Evolutionary conservation across 176 grass and related monocot species (phyloP), one percentile per base, ranked within the genome.

Genomic region (Aechmea fasciata): DNA sequence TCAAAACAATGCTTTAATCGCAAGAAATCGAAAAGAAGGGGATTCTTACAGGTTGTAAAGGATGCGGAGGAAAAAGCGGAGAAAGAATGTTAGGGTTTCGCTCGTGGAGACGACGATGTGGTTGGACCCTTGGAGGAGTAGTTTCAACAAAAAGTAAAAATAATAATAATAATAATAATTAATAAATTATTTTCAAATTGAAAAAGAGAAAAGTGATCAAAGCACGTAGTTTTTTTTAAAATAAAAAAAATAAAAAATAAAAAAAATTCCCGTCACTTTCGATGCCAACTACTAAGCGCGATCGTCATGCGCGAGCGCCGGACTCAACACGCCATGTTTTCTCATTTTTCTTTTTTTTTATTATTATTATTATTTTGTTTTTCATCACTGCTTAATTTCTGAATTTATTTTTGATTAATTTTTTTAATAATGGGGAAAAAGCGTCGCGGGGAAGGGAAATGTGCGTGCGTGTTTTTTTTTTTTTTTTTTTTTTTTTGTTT

Each of bases 271-370:
- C 57, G 48, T 76, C 63, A 12, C 13, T 26, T 33, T 50, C 52
- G 51, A 52, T 63, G 70, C 12, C 11, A 74, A 74, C 71, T 2
- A 74, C 7, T 25, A 9, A 26, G 22, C 25, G n/a, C 9, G 62
- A 51, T 52, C 47, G 62, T 71, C 84, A 9, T 75, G 68, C 53
- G 13, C 80, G 76, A 69, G 80, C 81, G 73, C 79, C 85, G 11
- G 77, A 48, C 51, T 83, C 69, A 57, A 73, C 76, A 61, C 3
- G 49, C 22, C 3, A 13, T 24, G 66, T 72, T 76, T 54, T 72
- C n/a, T 49, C 51, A 65, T 17, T 57, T 57, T 9, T 52, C 68
- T 47, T 87, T 78, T 80, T 77, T 66, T 73, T n/a, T n/a, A n/a
- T n/a, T 72, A 13, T 29, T 29, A 7, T n/a, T 9, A 23, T 23